Base-by-base conservation (phyloP, 148 eudicot species). In the Vaccinium corymbosum region DNA sequence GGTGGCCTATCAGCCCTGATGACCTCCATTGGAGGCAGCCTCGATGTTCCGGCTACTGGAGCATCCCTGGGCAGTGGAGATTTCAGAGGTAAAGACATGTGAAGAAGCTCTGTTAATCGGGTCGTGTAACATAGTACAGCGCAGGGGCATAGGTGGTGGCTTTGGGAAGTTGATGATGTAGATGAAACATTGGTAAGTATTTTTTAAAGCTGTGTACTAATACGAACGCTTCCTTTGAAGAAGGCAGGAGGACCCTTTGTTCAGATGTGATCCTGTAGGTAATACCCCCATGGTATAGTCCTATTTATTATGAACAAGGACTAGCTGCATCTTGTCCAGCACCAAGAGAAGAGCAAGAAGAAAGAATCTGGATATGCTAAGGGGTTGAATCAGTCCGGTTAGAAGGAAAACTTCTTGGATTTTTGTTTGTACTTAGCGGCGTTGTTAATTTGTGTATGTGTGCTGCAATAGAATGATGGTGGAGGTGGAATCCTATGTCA, bases 11-110 rank as follows among this genome's bases (percentile, higher is more conserved):
- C 98, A 0, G 93, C 95, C 3, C 52, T 96, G 48, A 92, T 96
- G 89, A 91, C 92, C 7, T 92, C 97, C 50, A 89, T 93, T 20
- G 94, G 93, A 4, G 92, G 91, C 55, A 90, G 94, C 84, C 85
- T 93, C 13, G 98, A 93, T 80, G 86, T 90, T 79, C 83, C 88
- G 0, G 76, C 90, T 0, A 89, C 92, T 22, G 88, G 88, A 8
- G 73, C 92, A n/a, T 81, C 94, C 4, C 92, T 85, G 66, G 87
- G 92, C 27, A 84, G 85, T 17, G 89, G 90, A 35, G 95, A 93
- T 84, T 93, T 66, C 73, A 20, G 86, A 11, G 89, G 93, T 53
- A 90, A 94, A 85, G 93, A 93, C 83, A 78, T 88, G 35, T 91
- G 92, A 48, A 79, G 92, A 76, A 88, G 88, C 82, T 87, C 87